Evolutionary conservation across 768 basidiomycete species (phyloP).

Genomic region (Agaricus sinodeliciosus): DNA sequence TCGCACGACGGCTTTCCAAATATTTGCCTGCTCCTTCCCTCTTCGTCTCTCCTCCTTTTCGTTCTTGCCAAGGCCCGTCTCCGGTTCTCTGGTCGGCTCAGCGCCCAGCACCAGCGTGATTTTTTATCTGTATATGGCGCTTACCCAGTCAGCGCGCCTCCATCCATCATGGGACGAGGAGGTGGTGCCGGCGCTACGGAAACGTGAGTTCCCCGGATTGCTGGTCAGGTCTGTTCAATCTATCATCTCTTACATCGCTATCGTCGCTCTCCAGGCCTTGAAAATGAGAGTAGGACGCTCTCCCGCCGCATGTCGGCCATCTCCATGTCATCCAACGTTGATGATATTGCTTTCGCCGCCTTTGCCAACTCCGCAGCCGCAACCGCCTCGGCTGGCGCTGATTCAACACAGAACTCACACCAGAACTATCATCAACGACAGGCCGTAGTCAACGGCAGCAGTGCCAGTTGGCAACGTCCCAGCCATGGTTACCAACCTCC

Average conservation of each 20-base stretch:
- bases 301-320: constrained; percentile 71
- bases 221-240: not conserved
- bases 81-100: not conserved
- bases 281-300: constrained; percentile 74
- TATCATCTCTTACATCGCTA: constrained; percentile 9
- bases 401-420: not conserved
- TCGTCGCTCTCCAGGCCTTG: constrained; percentile 47
- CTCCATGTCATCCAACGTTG: constrained; percentile 54
- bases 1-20: constrained; percentile 11
- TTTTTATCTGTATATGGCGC: constrained; percentile 30
- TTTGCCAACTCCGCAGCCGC: constrained; percentile 13
- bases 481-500: constrained; percentile 14
- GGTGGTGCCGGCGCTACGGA: constrained; percentile 75
- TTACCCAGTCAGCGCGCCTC: constrained; percentile 34
- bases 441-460: not conserved
- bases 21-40: constrained; percentile 4
- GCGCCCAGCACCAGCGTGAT: not conserved
- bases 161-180: constrained; percentile 73
- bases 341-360: constrained; percentile 22
- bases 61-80: constrained; percentile 1
- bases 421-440: constrained; percentile 13
- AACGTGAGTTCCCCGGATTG: constrained; percentile 43
- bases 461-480: constrained; percentile 8
- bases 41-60: not conserved
- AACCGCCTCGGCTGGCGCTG: not conserved